A percentile compares a stretch with the other conserved stretches of the same genome.
Conservation (phyloP, 2,329 filamentous ascomycete genomes). For the Cadophora gregata region DNA sequence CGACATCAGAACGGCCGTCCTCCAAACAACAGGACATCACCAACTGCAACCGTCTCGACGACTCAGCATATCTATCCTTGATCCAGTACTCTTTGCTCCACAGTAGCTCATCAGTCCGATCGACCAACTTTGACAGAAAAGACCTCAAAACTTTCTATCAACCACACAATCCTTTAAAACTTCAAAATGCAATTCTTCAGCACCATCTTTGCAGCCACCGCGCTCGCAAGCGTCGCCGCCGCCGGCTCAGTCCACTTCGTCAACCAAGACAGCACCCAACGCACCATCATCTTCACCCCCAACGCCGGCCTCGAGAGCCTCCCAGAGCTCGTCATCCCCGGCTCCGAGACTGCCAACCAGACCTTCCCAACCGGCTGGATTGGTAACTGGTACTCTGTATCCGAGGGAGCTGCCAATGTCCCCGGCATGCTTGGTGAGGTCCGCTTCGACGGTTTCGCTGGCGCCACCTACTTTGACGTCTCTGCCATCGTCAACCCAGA, state of each 20-base stretch:
- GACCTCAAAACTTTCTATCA: conserved; percentile 27
- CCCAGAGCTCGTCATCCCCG: conserved; percentile 33
- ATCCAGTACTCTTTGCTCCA: conserved; percentile 23
- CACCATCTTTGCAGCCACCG: conserved; percentile 47
- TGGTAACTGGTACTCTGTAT: conserved; percentile 53
- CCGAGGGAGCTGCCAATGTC: conserved; percentile 49
- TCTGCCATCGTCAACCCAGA: conserved; percentile 61
- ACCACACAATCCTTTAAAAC: conserved; percentile 37
- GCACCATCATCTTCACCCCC: conserved; percentile 43
- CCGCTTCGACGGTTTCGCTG: conserved; percentile 55
- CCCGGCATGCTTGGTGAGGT: conserved; percentile 60
- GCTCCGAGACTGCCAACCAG: conserved; percentile 46
- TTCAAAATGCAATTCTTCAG: conserved; percentile 61
- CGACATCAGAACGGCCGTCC: conserved; percentile 28
- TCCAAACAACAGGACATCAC: conserved; percentile 1
- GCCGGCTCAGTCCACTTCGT: conserved; percentile 62
- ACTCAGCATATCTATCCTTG: conserved; percentile 27
- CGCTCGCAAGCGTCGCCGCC: conserved; percentile 51
- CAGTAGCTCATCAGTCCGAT: conserved; percentile 30
- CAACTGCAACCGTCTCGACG: conserved; percentile 32
- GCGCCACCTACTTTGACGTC: conserved; percentile 62
- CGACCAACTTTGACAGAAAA: conserved; percentile 38
- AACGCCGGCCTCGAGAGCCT: conserved; percentile 33
- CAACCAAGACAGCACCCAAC: conserved; percentile 58
- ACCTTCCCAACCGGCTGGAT: conserved; percentile 48